Base-by-base conservation (phyloP, 495 filamentous ascomycete species). In the Chaetomidium leptoderma region DNA sequence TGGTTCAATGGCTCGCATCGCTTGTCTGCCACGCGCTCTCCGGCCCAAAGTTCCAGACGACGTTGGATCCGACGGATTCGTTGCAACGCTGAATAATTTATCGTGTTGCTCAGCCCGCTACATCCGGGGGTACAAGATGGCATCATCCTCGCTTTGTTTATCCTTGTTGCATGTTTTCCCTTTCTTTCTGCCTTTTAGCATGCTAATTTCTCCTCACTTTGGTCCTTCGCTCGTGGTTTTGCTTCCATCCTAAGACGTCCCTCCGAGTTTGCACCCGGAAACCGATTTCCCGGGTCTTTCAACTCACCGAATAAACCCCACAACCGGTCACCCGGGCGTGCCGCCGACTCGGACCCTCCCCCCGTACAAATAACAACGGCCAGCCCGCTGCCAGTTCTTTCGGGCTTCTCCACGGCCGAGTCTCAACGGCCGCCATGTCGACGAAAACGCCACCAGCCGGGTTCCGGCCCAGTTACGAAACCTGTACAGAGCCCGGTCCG, bases 401-500 rank as follows among this genome's bases (percentile, higher is more conserved):
- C 39, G 3, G 21, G 14, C 42, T 24, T 24, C 46, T 32, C 46
- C 17, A 16, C 30, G 6, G 11, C 3, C 49, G 13, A 27, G 24
- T 17, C 26, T 11, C 5, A 27, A 50, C 14, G 2, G 45, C 24
- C 50, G 37, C 37, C 43, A 64, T 60, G 61, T 48, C 64, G 23
- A 40, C 49, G 27, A n/a, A 36, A 16, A 53, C 58, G 35, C 58
- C 36, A 8, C 46, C 58, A 19, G 23, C 62, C 10, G 55, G 46
- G 27, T 63, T 53, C 45, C 26, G 57, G n/a, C 69, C 71, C 4
- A 70, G 50, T 57, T 69, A 62, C 44, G 55, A 70, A n/a, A 63
- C 63, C 3, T 86, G 86, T 69, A 58, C 57, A 14, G 60, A 77
- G 44, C 78, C 87, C 24, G 62, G 68, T 24, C 61, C 67, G 0